These are phyloP conservation scores for Coemansia sp. DNA, from an alignment of 192 early-diverging fungal genomes.

Conservation along the genomic window DNA sequence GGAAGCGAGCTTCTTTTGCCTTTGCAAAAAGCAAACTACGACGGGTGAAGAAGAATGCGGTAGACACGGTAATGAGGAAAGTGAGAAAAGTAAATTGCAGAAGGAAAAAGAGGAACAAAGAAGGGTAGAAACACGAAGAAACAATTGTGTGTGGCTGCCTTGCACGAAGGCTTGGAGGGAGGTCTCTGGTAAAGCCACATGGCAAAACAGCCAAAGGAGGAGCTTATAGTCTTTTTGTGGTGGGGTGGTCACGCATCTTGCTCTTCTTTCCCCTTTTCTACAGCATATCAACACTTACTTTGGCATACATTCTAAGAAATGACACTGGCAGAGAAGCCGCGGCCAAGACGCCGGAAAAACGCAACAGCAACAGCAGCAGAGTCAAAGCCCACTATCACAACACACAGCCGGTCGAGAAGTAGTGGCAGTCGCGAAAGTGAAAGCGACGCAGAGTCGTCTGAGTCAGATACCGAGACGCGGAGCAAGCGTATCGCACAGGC, in stretches of 20 bases:
- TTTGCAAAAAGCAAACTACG: not conserved
- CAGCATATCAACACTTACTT: not conserved
- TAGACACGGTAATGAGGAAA: too few species aligned
- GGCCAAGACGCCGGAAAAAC: slow-evolving; percentile 3
- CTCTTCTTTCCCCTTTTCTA: not conserved
- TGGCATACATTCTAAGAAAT: not conserved
- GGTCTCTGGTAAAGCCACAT: too few species aligned
- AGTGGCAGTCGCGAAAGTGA: not conserved
- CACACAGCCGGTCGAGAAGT: slow-evolving; percentile 4
- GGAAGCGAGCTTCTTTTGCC: too few species aligned
- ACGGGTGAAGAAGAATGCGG: too few species aligned
- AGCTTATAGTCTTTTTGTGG: too few species aligned
- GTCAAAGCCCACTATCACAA: not conserved
- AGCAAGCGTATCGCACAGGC: slow-evolving; percentile 44
- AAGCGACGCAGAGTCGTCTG: not conserved
- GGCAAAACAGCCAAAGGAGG: too few species aligned
- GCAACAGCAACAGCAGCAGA: not conserved
- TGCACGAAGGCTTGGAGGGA: too few species aligned
- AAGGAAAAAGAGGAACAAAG: not conserved
- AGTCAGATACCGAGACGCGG: slow-evolving; percentile 8
- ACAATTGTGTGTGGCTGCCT: too few species aligned
- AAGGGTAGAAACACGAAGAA: too few species aligned
- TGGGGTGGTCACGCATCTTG: too few species aligned
- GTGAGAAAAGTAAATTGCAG: not conserved
- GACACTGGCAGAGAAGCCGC: slow-evolving; percentile 1